These are phyloP conservation scores for Eucalyptus cloeziana DNA, from an alignment of 345 rosid genomes.

Conservation along the genomic window DNA sequence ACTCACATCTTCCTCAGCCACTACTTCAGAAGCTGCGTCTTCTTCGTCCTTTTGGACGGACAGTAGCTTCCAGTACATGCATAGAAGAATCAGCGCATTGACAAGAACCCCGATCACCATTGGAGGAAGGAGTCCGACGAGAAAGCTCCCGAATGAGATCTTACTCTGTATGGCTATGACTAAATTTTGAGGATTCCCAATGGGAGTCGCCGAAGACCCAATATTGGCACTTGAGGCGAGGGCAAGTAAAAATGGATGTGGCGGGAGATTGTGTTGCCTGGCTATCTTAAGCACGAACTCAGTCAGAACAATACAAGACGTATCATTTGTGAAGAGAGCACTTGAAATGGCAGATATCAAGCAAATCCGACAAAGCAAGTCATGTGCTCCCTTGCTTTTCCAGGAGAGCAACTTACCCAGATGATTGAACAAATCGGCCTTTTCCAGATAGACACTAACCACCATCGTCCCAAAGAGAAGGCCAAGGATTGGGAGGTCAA, in stretches of 20 bases:
- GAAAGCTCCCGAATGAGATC: constrained; percentile 56
- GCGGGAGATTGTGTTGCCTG: constrained; percentile 70
- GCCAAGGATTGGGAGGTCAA: constrained; percentile 80
- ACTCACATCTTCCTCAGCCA: constrained; percentile 34
- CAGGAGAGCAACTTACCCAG: constrained; percentile 61
- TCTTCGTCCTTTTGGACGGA: constrained; percentile 47
- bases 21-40: constrained; percentile 16
- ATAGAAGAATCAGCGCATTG: constrained; percentile 44
- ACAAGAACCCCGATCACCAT: constrained; percentile 50
- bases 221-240: constrained; percentile 82
- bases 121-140: constrained; percentile 53
- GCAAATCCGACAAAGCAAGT: constrained; percentile 58
- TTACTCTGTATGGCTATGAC: constrained; percentile 68
- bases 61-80: constrained; percentile 61
- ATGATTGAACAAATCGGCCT: constrained; percentile 75
- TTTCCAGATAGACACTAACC: constrained; percentile 64
- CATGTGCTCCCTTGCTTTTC: constrained; percentile 72
- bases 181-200: constrained; percentile 87
- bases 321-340: constrained; percentile 84
- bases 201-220: constrained; percentile 80
- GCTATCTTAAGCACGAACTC: constrained; percentile 77
- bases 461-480: constrained; percentile 93
- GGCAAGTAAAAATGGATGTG: constrained; percentile 68
- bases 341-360: constrained; percentile 71
- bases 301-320: constrained; percentile 64